phyloP scores from a whole-genome alignment of 805 yeast genomes.

The Kluyveromyces aestuarii region DNA sequence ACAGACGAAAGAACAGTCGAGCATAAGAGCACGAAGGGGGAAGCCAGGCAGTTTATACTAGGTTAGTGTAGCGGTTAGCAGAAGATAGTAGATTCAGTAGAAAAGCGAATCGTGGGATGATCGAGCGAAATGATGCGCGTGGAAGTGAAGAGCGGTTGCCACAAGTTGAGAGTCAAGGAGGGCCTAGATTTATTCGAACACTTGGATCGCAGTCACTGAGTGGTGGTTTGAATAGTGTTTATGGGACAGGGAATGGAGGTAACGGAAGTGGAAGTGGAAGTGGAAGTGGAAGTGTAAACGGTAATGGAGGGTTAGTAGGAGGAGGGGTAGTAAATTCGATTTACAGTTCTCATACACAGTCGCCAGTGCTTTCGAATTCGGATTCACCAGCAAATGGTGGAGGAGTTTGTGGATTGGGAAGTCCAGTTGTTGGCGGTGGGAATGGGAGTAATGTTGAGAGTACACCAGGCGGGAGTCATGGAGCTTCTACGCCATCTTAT shows the following conservation, averaged over 20 bases:
- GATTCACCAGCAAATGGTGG: neutral
- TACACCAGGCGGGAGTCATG: neutral
- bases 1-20: neutral
- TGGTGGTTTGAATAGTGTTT: neutral
- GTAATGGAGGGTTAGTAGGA: neutral
- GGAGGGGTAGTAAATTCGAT: neutral
- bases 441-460: neutral
- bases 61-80: neutral
- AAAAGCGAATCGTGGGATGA: neutral
- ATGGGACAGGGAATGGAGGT: neutral
- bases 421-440: neutral
- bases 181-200: constrained; percentile 12
- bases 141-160: neutral
- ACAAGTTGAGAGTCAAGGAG: neutral
- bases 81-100: neutral
- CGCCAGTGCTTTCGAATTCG: neutral
- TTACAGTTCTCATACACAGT: neutral
- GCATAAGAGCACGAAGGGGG: neutral
- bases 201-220: constrained; percentile 16
- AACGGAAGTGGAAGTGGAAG: neutral
- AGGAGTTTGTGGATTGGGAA: neutral
- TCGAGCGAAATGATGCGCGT: neutral
- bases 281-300: neutral
- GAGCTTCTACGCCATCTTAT: constrained; percentile 29
- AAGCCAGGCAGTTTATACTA: neutral